Evolutionary conservation across 768 basidiomycete species (phyloP).

Genomic region (Pleurotus giganteus): DNA sequence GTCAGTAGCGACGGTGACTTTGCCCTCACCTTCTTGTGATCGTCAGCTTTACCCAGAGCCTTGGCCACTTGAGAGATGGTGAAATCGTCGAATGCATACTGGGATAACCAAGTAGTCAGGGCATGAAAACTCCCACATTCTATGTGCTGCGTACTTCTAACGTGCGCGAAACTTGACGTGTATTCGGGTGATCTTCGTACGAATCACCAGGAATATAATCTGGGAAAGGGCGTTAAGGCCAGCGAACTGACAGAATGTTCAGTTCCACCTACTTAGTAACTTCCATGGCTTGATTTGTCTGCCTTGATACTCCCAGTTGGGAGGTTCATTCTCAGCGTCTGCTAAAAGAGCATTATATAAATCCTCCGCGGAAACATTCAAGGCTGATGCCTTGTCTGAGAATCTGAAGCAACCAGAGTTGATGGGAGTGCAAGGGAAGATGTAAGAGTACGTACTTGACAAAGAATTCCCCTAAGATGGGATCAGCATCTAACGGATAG

Average conservation of each 20-base stretch:
- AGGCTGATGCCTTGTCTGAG: constrained; percentile 40
- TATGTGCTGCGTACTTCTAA: constrained; percentile 41
- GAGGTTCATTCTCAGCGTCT: constrained; percentile 55
- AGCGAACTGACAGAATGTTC: not conserved
- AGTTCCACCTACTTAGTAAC: constrained; percentile 34
- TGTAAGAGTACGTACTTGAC: constrained; percentile 43
- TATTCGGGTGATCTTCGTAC: constrained; percentile 46
- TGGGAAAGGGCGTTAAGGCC: constrained; percentile 13
- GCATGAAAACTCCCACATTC: not conserved
- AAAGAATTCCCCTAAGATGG: constrained; percentile 62
- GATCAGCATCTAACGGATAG: constrained; percentile 50
- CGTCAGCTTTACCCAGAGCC: constrained; percentile 44
- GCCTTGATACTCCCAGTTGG: constrained; percentile 63
- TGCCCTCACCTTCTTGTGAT: constrained; percentile 51
- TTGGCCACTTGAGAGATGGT: constrained; percentile 63
- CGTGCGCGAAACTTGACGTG: constrained; percentile 61
- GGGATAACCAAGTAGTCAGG: not conserved
- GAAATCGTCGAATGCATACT: constrained; percentile 68
- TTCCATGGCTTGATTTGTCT: constrained; percentile 59
- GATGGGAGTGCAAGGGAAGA: not conserved
- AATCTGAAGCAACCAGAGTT: constrained; percentile 33
- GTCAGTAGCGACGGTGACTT: not conserved
- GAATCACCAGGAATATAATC: constrained; percentile 40
- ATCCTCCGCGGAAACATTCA: constrained; percentile 45
- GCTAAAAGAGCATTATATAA: constrained; percentile 57